Evolutionary conservation across 768 basidiomycete genomes (phyloP), one percentile per base, ranked within the genome.

Genomic region (Boletellus ananiceps): DNA sequence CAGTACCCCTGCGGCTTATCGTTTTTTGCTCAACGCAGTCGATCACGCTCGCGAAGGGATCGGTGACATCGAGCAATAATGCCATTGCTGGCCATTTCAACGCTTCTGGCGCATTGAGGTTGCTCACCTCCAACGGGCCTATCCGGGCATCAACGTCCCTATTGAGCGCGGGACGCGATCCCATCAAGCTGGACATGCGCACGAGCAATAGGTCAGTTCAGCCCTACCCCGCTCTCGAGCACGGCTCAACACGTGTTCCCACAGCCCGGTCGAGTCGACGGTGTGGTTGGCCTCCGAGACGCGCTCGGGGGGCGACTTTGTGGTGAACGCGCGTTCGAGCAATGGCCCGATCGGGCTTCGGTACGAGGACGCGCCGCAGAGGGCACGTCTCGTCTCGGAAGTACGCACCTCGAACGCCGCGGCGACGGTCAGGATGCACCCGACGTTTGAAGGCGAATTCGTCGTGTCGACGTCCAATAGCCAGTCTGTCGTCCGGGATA

Each of bases 391-490:
- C n/a, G 34, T 42, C 0, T 60, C 72, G n/a, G 50, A 57, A 3
- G 69, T 37, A 21, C 42, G 21, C 9, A 71, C 75, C 13, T 68
- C 72, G 4, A 76, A 78, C 36, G 27, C 49, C 0, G 40, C 45
- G 0, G 70, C 61, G 6, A 38, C 21, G 8, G 62, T 67, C 2
- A 33, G 13, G 31, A 62, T 75, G 44, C 69, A 71, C 8, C 44
- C 57, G 4, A 62, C 71, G 14, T 78, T 60, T 45, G 74, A 78
- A 45, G 77, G 77, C 35, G 44, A 46, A 16, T 75, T 71, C 53
- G 54, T 52, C 6, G 51, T 72, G 21, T 13, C 39, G 33, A 69
- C 73, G 33, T 62, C 62, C 8, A 66, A 66, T 1, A 3, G 19
- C 0, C 38, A 35, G 1, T 32, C 57, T 1, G 37, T 41, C 18